These are phyloP conservation scores for Raddia guianensis DNA, from an alignment of 176 grass and related monocot genomes.

Conservation along the genomic window DNA sequence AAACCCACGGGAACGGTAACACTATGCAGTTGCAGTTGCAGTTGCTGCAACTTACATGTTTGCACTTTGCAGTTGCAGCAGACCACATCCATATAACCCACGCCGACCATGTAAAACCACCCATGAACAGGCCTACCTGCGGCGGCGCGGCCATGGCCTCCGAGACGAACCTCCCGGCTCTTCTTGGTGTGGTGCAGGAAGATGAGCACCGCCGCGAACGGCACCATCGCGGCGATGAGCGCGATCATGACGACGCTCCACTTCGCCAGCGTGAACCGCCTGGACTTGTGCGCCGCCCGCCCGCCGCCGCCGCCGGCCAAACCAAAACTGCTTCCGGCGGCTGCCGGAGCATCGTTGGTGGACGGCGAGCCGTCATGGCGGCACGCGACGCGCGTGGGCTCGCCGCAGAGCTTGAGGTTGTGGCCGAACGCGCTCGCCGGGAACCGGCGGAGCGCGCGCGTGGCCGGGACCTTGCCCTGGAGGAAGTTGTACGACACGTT, in stretches of 20 bases:
- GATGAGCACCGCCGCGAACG: constrained; percentile 55
- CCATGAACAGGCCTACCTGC: constrained; percentile 18
- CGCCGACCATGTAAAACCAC: too few relatives aligned
- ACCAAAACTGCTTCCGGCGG: not conserved
- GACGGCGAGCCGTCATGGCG: not conserved
- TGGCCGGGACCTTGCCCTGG: constrained; percentile 65
- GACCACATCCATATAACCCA: too few relatives aligned
- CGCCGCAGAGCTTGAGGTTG: constrained; percentile 75
- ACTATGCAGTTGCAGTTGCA: too few relatives aligned
- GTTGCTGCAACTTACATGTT: too few relatives aligned
- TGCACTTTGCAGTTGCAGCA: too few relatives aligned
- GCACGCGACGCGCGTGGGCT: constrained; percentile 45
- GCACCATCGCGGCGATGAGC: constrained; percentile 48
- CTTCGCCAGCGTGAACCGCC: constrained; percentile 28
- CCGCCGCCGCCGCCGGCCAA: not conserved
- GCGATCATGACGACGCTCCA: constrained; percentile 61
- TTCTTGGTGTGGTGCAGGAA: constrained; percentile 60
- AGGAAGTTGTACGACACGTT: constrained; percentile 97
- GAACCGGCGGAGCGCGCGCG: constrained; percentile 53
- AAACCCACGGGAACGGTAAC: too few relatives aligned
- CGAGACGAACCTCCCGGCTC: constrained; percentile 50
- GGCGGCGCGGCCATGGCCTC: constrained; percentile 18
- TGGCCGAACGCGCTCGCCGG: constrained; percentile 61
- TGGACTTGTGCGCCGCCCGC: not conserved
- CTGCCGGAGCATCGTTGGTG: not conserved